Conservation (phyloP, 129 eudicot species). For the Artemisia tridentata region DNA sequence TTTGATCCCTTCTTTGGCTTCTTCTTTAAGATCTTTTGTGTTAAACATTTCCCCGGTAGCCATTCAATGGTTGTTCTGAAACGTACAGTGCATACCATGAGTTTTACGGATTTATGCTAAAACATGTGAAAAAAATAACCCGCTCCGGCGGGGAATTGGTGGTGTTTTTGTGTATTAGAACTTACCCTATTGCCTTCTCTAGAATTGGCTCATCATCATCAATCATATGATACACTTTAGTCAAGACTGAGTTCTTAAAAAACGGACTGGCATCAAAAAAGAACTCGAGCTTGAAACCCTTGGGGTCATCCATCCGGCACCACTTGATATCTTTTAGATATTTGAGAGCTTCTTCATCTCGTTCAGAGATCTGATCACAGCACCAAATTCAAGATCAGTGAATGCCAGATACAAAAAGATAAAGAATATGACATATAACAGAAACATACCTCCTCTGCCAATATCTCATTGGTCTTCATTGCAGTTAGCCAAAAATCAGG, state of each 20-base stretch:
- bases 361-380: slow-evolving; percentile 66
- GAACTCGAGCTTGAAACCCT: slow-evolving; percentile 97
- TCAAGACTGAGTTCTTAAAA: slow-evolving; percentile 73
- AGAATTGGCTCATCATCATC: slow-evolving; percentile 93
- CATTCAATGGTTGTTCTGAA: slow-evolving; percentile 86
- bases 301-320: slow-evolving; percentile 66
- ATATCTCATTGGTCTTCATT: slow-evolving; percentile 78
- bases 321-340: slow-evolving; percentile 87
- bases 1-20: slow-evolving; percentile 91
- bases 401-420: background rate
- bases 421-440: background rate
- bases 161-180: background rate
- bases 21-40: slow-evolving; percentile 79
- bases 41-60: slow-evolving; percentile 87
- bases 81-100: background rate
- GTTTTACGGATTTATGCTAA: background rate
- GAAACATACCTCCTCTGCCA: slow-evolving; percentile 81
- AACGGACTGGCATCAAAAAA: slow-evolving; percentile 75
- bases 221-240: slow-evolving; percentile 90
- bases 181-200: slow-evolving; percentile 96
- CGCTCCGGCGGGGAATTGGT: too few species aligned
- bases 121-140: background rate
- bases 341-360: slow-evolving; percentile 89
- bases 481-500: slow-evolving; percentile 93
- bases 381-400: background rate